Percentiles rank a stretch among this genome's conserved stretches.
Conservation (phyloP, 2,329 filamentous ascomycete genomes). For the Beauveria brongniartii region DNA sequence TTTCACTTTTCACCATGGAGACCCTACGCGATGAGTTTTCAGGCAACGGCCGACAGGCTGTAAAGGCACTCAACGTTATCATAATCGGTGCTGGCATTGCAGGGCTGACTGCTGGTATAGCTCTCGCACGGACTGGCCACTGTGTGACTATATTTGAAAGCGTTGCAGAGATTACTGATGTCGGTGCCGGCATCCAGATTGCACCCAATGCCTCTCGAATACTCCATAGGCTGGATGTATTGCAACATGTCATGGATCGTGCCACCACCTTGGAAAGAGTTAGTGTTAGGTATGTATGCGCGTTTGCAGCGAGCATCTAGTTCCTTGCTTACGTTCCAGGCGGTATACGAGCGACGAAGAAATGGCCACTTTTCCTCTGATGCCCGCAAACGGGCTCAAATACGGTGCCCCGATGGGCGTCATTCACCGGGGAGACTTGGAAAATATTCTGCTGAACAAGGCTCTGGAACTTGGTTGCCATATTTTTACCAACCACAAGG, state of each 20-base stretch:
- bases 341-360: constrained; percentile 20
- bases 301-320: neutral
- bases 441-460: constrained; percentile 30
- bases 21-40: neutral
- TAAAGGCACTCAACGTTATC: constrained; percentile 13
- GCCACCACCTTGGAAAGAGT: constrained; percentile 20
- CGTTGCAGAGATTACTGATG: constrained; percentile 26
- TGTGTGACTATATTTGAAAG: constrained; percentile 20
- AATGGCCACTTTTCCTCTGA: constrained; percentile 16
- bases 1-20: neutral
- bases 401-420: constrained; percentile 19
- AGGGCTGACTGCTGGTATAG: constrained; percentile 32
- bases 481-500: neutral
- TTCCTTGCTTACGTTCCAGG: constrained; percentile 5
- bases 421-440: constrained; percentile 20
- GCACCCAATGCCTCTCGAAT: constrained; percentile 77
- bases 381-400: constrained; percentile 13
- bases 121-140: constrained; percentile 23
- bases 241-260: constrained; percentile 49
- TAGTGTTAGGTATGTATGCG: constrained; percentile 21
- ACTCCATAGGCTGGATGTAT: constrained; percentile 63
- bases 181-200: constrained; percentile 78
- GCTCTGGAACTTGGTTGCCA: constrained; percentile 24
- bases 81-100: constrained; percentile 34
- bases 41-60: neutral